Evolutionary conservation across 2,329 filamentous ascomycete genomes (phyloP), one percentile per base, ranked within the genome.

Genomic region (Apiospora arundinis): DNA sequence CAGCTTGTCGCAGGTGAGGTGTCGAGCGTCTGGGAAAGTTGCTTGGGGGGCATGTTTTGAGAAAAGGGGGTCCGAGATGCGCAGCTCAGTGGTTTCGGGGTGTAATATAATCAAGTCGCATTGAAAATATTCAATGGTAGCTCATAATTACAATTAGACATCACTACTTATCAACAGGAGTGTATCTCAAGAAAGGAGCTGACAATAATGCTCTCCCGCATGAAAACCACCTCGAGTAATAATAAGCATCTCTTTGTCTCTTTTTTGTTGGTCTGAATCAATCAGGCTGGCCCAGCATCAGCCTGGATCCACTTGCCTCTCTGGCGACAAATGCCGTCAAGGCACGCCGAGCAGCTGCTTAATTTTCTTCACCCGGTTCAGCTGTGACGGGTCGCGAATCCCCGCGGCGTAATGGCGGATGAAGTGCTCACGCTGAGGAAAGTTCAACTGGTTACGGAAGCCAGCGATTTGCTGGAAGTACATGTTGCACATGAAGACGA

Each of bases 11-110:
- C 66, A 2, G 40, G 48, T 16, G 66, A 67, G 7, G 66, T 28
- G 6, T 32, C 45, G 16, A 48, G 42, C n/a, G 42, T 67, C 14
- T 67, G 66, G 66, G 66, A 67, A 8, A 67, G 66, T 7, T 67
- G 66, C n/a, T 18, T 46, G 40, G 2, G 14, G 16, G 42, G 28
- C 8, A n/a, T 23, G 23, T 32, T 67, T 37, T 67, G 40, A 48
- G 25, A 6, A 9, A 21, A 32, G 16, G 5, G 3, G 5, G 14
- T 12, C 14, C 11, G 23, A 16, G 18, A 4, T 2, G 5, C 6
- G 6, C 28, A 60, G 28, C 28, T 21, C 7, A 1, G 2, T 12
- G 14, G 28, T 2, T 16, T 45, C 42, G 4, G 4, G 42, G 16
- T 45, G 14, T 45, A 45, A 45, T 18, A 45, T 16, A 4, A 16